Conservation (phyloP, 176 grass and related monocot genomes). For the Pharus latifolius region DNA sequence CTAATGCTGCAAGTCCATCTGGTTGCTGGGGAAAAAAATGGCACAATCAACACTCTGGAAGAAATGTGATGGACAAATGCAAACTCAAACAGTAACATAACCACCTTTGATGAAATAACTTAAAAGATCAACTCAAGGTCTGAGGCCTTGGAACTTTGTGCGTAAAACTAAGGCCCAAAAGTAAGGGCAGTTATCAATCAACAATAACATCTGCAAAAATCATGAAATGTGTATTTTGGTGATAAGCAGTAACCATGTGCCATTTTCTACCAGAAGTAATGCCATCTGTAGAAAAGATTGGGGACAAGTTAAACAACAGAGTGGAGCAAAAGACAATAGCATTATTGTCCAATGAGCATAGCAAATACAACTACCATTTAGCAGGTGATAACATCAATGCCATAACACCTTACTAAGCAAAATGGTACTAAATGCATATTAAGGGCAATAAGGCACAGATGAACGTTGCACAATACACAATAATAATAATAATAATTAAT, state of each 20-base stretch:
- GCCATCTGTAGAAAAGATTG: neutral
- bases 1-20: constrained; percentile 37
- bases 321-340: neutral
- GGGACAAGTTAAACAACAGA: neutral
- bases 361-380: neutral
- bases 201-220: neutral
- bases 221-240: neutral
- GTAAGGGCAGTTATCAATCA: neutral
- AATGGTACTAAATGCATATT: neutral
- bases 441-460: neutral
- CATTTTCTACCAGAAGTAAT: neutral
- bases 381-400: neutral
- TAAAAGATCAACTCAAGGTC: neutral
- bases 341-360: neutral
- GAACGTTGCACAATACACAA: neutral
- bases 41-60: neutral
- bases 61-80: neutral
- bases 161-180: neutral
- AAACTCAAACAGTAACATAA: constrained; percentile 4
- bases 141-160: neutral
- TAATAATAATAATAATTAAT: neutral
- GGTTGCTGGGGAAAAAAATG: constrained; percentile 51
- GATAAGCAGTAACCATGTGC: neutral
- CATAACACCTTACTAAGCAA: neutral
- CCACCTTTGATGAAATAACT: neutral